Evolutionary conservation across 75 land plant genomes (phyloP).

Genomic region (Cunninghamia lanceolata): DNA sequence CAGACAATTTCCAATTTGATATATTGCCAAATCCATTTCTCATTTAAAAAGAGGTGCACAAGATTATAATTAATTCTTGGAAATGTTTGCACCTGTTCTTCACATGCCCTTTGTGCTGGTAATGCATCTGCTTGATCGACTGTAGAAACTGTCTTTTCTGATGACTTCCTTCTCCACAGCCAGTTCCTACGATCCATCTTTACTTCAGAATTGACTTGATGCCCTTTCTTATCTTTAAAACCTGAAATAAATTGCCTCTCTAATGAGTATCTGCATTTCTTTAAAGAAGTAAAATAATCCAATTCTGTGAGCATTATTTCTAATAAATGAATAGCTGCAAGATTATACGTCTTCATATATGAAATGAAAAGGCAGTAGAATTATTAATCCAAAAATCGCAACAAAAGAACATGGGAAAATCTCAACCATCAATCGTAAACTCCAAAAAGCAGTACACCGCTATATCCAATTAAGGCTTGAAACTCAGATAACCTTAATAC

Average conservation of each 20-base stretch:
- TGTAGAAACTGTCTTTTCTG: conserved; percentile 46
- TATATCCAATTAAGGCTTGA: neutral
- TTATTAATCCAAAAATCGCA: neutral
- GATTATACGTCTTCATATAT: neutral
- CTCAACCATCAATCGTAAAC: neutral
- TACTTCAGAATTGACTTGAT: neutral
- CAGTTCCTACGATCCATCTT: conserved; percentile 65
- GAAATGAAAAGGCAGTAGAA: neutral
- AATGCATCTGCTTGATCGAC: conserved; percentile 15
- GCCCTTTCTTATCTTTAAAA: conserved; percentile 7
- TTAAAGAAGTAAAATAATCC: neutral
- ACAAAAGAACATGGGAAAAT: neutral
- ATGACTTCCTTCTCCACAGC: conserved; percentile 79
- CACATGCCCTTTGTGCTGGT: conserved; percentile 8
- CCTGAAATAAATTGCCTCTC: neutral
- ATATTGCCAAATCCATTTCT: neutral
- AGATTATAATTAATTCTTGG: neutral
- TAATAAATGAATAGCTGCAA: neutral
- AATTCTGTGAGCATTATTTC: neutral
- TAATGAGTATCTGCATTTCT: neutral
- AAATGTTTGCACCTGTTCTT: conserved; percentile 25
- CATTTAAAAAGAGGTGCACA: neutral
- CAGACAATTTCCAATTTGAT: neutral
- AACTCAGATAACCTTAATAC: neutral
- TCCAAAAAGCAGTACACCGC: neutral